Conservation (phyloP, 1,139 yeast species). For the Debaryomyces subglobosus region DNA sequence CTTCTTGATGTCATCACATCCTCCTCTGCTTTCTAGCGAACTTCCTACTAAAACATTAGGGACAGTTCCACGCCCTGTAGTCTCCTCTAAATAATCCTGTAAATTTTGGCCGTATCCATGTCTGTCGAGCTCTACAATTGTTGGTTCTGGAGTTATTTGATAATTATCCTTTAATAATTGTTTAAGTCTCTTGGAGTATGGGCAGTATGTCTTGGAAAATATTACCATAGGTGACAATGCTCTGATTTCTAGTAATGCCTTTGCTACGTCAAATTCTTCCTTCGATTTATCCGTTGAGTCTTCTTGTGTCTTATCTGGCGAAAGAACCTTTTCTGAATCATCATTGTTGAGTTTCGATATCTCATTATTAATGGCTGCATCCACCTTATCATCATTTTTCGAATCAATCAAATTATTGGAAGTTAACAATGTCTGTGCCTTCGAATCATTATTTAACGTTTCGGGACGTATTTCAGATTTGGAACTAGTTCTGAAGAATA, state of each 20-base stretch:
- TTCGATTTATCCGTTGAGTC: conserved; percentile 17
- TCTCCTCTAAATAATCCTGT: conserved; percentile 58
- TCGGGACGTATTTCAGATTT: conserved; percentile 2
- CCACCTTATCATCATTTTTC: conserved; percentile 38
- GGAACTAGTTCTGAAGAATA: conserved; percentile 15
- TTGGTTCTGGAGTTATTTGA: conserved; percentile 70
- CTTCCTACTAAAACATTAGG: conserved; percentile 72
- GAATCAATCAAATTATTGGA: conserved; percentile 27
- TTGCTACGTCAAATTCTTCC: conserved; percentile 57
- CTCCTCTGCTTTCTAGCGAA: conserved; percentile 60
- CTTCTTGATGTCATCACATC: conserved; percentile 73
- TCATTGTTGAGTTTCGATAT: conserved; percentile 31
- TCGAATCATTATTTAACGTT: conserved; percentile 1
- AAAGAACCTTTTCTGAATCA: conserved; percentile 9
- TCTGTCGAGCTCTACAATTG: conserved; percentile 79
- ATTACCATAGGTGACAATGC: conserved; percentile 69
- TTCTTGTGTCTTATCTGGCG: conserved; percentile 8
- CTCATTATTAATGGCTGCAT: conserved; percentile 45
- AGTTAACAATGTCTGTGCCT: conserved; percentile 9
- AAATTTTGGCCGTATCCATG: conserved; percentile 68
- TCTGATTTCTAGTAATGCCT: conserved; percentile 62
- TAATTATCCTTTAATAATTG: conserved; percentile 64
- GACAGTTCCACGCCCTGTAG: conserved; percentile 68
- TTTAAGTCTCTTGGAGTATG: conserved; percentile 74
- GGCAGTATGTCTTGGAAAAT: conserved; percentile 74